Evolutionary conservation across 805 yeast genomes (phyloP).

Genomic region (Blastobotrys chiropterorum): DNA sequence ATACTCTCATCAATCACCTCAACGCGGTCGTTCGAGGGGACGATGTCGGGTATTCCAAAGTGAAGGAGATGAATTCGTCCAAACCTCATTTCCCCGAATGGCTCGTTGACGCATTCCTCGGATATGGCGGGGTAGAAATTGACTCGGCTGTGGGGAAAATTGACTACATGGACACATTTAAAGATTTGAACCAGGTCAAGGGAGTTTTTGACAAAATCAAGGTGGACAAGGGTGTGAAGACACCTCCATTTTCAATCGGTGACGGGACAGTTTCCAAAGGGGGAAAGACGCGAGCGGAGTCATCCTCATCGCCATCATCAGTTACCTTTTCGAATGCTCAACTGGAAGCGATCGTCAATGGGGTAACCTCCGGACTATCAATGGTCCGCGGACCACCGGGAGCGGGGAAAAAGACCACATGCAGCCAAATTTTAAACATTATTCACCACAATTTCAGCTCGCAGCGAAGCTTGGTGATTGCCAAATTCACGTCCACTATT

Average conservation of each 20-base stretch:
- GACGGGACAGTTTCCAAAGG: slow-evolving; percentile 5
- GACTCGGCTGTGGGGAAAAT: slow-evolving; percentile 10
- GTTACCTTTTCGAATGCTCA: slow-evolving; percentile 22
- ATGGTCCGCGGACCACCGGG: slow-evolving; percentile 78
- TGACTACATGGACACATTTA: slow-evolving; percentile 24
- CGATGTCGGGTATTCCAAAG: slow-evolving; percentile 13
- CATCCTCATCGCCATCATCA: too few relatives aligned
- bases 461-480: slow-evolving; percentile 29
- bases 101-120: slow-evolving; percentile 31
- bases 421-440: slow-evolving; percentile 23
- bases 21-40: slow-evolving; percentile 28
- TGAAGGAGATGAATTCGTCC: slow-evolving; percentile 4
- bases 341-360: slow-evolving; percentile 25
- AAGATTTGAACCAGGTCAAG: slow-evolving; percentile 20
- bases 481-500: slow-evolving; percentile 9
- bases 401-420: slow-evolving; percentile 48
- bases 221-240: not conserved
- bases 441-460: slow-evolving; percentile 21
- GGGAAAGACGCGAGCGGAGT: too few relatives aligned
- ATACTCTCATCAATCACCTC: slow-evolving; percentile 11
- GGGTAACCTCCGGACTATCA: slow-evolving; percentile 42
- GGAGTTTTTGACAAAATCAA: slow-evolving; percentile 17
- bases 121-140: slow-evolving; percentile 25
- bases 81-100: slow-evolving; percentile 29
- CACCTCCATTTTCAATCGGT: not conserved